phyloP scores from a whole-genome alignment of 1,284 basidiomycete species.

The Macrocystidia cucumis region DNA sequence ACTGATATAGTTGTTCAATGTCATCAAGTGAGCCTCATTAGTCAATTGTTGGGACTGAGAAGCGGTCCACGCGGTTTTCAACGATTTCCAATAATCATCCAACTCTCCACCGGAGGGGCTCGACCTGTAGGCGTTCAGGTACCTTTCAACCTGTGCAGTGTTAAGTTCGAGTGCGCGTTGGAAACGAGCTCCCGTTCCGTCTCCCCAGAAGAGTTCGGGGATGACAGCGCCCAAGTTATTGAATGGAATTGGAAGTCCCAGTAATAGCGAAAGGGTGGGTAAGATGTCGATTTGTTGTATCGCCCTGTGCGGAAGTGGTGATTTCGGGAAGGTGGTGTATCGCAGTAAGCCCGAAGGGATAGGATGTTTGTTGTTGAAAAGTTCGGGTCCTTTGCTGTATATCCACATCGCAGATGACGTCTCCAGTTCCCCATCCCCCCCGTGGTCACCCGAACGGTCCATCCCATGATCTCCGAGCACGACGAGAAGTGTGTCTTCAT shows the following conservation, averaged over 20 bases:
- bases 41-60: slow-evolving; percentile 14
- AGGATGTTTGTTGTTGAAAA: slow-evolving; percentile 26
- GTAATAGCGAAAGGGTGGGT: slow-evolving; percentile 83
- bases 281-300: slow-evolving; percentile 95
- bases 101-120: slow-evolving; percentile 70
- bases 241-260: slow-evolving; percentile 92
- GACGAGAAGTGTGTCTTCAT: slow-evolving; percentile 84
- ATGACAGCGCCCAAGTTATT: slow-evolving; percentile 92
- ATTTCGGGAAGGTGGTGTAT: slow-evolving; percentile 55
- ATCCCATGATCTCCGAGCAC: slow-evolving; percentile 97
- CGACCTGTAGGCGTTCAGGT: slow-evolving; percentile 70
- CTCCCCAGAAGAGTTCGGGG: slow-evolving; percentile 79
- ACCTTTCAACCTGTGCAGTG: slow-evolving; percentile 69
- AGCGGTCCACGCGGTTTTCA: slow-evolving; percentile 42
- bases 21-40: slow-evolving; percentile 24
- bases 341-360: slow-evolving; percentile 45
- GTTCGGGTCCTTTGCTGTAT: slow-evolving; percentile 65
- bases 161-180: slow-evolving; percentile 67
- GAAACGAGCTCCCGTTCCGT: slow-evolving; percentile 19
- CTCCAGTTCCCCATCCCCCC: slow-evolving; percentile 86
- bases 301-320: slow-evolving; percentile 47
- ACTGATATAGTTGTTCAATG: slow-evolving; percentile 51
- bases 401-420: slow-evolving; percentile 88
- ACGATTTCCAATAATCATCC: slow-evolving; percentile 45
- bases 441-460: slow-evolving; percentile 94